Evolutionary conservation across 495 filamentous ascomycete genomes (phyloP).

Genomic region (Xylaria grammica): DNA sequence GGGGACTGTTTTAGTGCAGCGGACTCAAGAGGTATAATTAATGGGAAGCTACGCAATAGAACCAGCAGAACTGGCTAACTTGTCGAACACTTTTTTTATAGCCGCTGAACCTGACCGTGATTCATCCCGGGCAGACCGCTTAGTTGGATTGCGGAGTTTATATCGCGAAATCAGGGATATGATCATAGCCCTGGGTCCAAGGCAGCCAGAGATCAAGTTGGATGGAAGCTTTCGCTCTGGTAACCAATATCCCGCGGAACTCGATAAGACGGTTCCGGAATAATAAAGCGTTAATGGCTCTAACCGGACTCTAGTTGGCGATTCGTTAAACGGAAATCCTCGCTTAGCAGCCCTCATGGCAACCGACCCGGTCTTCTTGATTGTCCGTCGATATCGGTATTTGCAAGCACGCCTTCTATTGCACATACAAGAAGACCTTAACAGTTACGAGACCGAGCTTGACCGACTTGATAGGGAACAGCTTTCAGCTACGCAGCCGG

Average conservation of each 20-base stretch:
- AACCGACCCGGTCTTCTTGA: background rate
- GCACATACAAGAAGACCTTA: background rate
- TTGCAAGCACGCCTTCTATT: background rate
- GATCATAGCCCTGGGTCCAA: background rate
- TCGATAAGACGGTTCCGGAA: too few relatives aligned
- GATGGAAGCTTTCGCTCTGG: background rate
- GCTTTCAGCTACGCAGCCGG: background rate
- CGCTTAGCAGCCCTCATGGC: background rate
- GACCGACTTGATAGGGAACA: background rate
- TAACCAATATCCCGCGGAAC: too few relatives aligned
- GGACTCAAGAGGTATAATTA: too few relatives aligned
- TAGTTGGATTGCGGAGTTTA: background rate
- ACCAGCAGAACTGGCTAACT: too few relatives aligned
- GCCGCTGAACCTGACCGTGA: background rate
- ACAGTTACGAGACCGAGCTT: background rate
- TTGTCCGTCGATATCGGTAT: background rate
- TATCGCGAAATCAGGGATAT: background rate
- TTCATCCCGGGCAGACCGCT: background rate
- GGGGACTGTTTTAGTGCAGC: too few relatives aligned
- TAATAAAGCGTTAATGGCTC: background rate
- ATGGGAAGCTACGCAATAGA: too few relatives aligned
- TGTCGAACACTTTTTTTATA: too few relatives aligned
- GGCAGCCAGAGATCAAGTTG: background rate
- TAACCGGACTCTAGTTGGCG: background rate
- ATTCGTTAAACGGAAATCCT: background rate